These are phyloP conservation scores for Mucor indicus DNA, from an alignment of 371 early-diverging fungal genomes.

Conservation along the genomic window DNA sequence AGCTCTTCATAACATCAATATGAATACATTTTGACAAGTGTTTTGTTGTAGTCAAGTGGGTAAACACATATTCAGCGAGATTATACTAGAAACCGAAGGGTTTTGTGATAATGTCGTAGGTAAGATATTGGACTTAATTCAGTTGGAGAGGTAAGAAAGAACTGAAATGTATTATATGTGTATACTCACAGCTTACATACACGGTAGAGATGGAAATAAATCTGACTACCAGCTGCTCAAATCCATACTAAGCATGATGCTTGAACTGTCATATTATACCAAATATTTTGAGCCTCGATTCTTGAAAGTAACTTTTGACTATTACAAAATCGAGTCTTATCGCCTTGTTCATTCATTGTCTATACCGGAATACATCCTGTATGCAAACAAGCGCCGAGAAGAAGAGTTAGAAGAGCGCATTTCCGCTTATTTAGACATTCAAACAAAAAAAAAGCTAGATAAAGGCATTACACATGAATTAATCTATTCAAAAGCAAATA, in stretches of 20 bases:
- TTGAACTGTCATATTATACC: constrained; percentile 73
- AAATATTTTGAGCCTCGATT: constrained; percentile 68
- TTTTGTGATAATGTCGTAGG: constrained; percentile 4
- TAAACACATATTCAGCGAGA: constrained; percentile 12
- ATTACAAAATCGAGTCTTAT: constrained; percentile 68
- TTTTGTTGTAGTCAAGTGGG: constrained; percentile 8
- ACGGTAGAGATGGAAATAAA: constrained; percentile 50
- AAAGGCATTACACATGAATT: constrained; percentile 61
- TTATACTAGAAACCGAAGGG: constrained; percentile 3
- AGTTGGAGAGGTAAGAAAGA: background rate
- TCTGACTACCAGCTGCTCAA: constrained; percentile 57
- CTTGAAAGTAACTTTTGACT: constrained; percentile 58
- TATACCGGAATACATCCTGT: constrained; percentile 60
- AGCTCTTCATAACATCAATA: background rate
- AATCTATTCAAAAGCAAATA: constrained; percentile 54
- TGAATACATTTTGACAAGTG: background rate
- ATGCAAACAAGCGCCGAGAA: constrained; percentile 59
- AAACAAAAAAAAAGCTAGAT: constrained; percentile 60
- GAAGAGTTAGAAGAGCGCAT: constrained; percentile 64
- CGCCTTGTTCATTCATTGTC: constrained; percentile 40
- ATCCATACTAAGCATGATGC: constrained; percentile 72
- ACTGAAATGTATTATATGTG: no score
- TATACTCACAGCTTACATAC: no score
- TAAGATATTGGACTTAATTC: constrained; percentile 10
- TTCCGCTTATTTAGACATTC: constrained; percentile 62